Percentiles rank a stretch among this genome's conserved stretches.
Conservation (phyloP, 192 early-diverging fungal genomes). For the Dissophora globulifera region DNA sequence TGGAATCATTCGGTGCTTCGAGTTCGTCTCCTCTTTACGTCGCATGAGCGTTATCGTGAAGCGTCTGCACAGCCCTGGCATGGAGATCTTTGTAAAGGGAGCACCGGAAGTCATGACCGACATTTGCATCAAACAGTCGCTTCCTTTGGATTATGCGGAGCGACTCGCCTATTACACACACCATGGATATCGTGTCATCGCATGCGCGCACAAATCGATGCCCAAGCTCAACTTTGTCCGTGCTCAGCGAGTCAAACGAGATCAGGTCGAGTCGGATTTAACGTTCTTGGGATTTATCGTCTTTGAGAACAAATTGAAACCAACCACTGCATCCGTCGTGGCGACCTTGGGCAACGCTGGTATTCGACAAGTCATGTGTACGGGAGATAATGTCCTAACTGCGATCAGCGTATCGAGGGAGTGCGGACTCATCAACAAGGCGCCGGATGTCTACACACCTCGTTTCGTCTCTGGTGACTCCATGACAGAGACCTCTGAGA, state of each 20-base stretch:
- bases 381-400: constrained; percentile 96
- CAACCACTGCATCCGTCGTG: constrained; percentile 82
- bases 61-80: constrained; percentile 66
- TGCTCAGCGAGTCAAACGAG: constrained; percentile 81
- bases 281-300: constrained; percentile 95
- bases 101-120: constrained; percentile 95
- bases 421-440: constrained; percentile 86
- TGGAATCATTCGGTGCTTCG: constrained; percentile 88
- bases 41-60: constrained; percentile 94
- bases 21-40: constrained; percentile 90
- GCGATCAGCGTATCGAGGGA: constrained; percentile 94
- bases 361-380: constrained; percentile 98
- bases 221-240: constrained; percentile 74
- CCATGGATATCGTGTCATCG: constrained; percentile 97
- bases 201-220: constrained; percentile 86
- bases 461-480: constrained; percentile 67
- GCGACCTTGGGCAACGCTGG: constrained; percentile 80
- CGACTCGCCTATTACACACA: constrained; percentile 89
- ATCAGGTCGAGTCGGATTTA: constrained; percentile 86
- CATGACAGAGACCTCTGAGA: constrained; percentile 61
- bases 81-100: constrained; percentile 95
- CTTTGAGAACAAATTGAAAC: constrained; percentile 99
- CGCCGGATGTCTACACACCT: constrained; percentile 82
- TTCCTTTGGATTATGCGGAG: constrained; percentile 88
- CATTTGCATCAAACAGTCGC: constrained; percentile 84